These are phyloP conservation scores for Melanomma pulvis-pyrius DNA, from an alignment of 495 filamentous ascomycete genomes.

Conservation along the genomic window DNA sequence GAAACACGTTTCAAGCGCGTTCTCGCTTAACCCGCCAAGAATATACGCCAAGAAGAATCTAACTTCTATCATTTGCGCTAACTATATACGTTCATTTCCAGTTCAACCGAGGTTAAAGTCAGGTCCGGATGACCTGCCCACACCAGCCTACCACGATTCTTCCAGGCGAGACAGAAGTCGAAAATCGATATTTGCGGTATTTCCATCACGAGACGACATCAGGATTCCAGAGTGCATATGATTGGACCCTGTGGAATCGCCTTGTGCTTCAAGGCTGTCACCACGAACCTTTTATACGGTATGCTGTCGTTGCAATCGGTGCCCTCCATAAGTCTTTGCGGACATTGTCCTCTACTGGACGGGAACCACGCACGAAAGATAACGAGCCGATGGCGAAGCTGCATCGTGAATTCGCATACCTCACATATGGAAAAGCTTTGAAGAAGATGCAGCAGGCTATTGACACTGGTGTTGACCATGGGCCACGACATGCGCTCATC, in stretches of 20 bases:
- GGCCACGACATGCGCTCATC: slow-evolving; percentile 12
- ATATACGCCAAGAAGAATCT: too few relatives aligned
- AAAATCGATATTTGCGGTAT: slow-evolving; percentile 16
- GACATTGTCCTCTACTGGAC: neutral
- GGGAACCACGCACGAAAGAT: neutral
- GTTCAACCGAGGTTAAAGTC: too few relatives aligned
- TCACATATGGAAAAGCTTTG: slow-evolving; percentile 17
- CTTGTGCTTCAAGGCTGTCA: slow-evolving; percentile 19
- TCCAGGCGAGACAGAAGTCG: slow-evolving; percentile 17
- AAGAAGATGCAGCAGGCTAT: slow-evolving; percentile 17
- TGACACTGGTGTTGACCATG: neutral
- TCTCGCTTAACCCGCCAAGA: too few relatives aligned
- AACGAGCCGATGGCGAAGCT: slow-evolving; percentile 10
- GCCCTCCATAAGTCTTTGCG: slow-evolving; percentile 17
- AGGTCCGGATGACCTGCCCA: too few relatives aligned
- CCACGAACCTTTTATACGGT: slow-evolving; percentile 14
- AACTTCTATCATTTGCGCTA: too few relatives aligned
- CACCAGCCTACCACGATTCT: neutral
- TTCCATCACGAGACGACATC: slow-evolving; percentile 17
- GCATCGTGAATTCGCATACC: slow-evolving; percentile 16
- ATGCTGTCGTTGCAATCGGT: slow-evolving; percentile 20
- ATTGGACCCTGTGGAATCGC: slow-evolving; percentile 20
- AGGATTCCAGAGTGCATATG: slow-evolving; percentile 17
- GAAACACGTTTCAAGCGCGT: too few relatives aligned
- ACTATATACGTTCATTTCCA: too few relatives aligned